Evolutionary conservation across 2,329 filamentous ascomycete species (phyloP), one percentile per base, ranked within the genome.

Genomic region (Diplodia scrobiculata): DNA sequence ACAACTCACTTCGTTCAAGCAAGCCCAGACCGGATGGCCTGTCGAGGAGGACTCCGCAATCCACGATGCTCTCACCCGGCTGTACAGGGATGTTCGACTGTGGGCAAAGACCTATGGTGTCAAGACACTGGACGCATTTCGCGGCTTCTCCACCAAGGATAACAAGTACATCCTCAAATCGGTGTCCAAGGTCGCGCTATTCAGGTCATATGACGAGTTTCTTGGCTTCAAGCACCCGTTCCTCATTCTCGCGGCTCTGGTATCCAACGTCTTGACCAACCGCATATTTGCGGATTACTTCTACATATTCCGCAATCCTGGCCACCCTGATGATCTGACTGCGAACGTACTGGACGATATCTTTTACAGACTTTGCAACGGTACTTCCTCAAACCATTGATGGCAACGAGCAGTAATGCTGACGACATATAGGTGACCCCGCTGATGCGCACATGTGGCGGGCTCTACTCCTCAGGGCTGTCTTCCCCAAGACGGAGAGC

Each of bases 231-330:
- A 59, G 29, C 52, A 64, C 38, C n/a, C 34, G 10, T 67, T 58
- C 9, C 47, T 67, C 38, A 11, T 67, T 10, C 27, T 67, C 9
- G 45, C 54, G 1, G 63, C 53, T 1, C 17, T 59, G 17, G 13
- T 67, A 1, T 51, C 63, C 5, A 10, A 65, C 5, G 11, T 54
- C 7, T 19, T 67, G 19, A 27, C 17, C 9, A 34, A 17, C 2
- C 14, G 29, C 2, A 62, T 67, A 0, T 67, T 65, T 48, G 11
- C 17, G 1, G 53, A 48, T 6, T 48, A 63, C 0, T 65, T 67
- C 48, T 65, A 48, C 14, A 32, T 38, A 10, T 29, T 68, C 19
- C n/a, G 27, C 13, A 25, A 60, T n/a, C 17, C 21, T 21, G 21
- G 21, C 21, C 21, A 21, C 21, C 21, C 21, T 21, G 21, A 21